Base-by-base conservation (phyloP, 1,284 basidiomycete genomes). In the Ganoderma lucidum region DNA sequence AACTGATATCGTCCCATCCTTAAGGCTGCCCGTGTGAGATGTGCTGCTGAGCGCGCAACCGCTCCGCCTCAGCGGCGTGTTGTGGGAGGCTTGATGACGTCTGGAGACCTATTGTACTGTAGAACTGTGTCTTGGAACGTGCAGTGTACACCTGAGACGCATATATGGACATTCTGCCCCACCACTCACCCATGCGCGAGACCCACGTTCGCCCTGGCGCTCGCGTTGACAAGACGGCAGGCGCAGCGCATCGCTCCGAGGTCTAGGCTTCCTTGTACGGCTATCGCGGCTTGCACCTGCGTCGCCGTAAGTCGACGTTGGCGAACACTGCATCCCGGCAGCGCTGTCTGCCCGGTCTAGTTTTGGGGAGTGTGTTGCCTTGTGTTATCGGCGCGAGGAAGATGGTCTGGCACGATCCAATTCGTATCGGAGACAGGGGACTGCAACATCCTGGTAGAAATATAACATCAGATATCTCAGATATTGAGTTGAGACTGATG, bases 11-110 rank as follows among this genome's bases (percentile, higher is more conserved):
- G 48, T 65, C 37, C 42, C 41, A 62, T 42, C 23, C 12, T 30
- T 8, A 69, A 83, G 82, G 82, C 76, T 83, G 82, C 80, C 82
- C 82, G 56, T 83, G 82, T 76, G 82, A 83, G 80, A 82, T 83
- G 81, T 81, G 79, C 74, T 83, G 82, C 74, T 82, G 76, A 77
- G 51, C 69, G 63, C 45, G 41, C 28, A 14, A 44, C 17, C 17
- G 23, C 19, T 14, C 45, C 39, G 37, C 28, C 39, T 53, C 48
- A 19, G 10, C 53, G 28, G 53, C 63, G 64, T 42, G 45, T 37
- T 30, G 53, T 61, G 51, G 6, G 28, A 58, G 42, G 17, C n/a
- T 19, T 35, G 44, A 64, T 61, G 55, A 51, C 44, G 55, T 55
- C 35, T 62, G 44, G 64, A 44, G 35, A 48, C 41, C 12, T 62